Evolutionary conservation across 352 stramenopile genomes (phyloP), one percentile per base, ranked within the genome.

Genomic region (Elongisporangium anandrum): DNA sequence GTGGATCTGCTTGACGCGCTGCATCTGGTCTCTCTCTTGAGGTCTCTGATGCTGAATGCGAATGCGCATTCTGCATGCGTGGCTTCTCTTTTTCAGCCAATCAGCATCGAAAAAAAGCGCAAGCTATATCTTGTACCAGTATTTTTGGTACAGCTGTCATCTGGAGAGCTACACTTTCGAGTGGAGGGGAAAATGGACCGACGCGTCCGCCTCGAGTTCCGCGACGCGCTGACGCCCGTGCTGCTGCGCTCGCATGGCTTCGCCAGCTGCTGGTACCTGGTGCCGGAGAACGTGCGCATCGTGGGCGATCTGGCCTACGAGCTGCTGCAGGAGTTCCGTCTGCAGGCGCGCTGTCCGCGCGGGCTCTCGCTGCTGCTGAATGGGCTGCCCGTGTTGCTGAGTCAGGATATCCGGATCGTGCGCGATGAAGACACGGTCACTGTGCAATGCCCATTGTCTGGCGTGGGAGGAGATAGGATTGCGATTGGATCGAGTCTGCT

Each of bases 271-370:
- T 93, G 81, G 81, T 91, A 81, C 55, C 61, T 91, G 19, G 49
- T 93, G 9, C 76, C 84, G 13, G 47, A n/a, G 1, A 61, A 69
- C 8, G 70, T 56, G 23, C 72, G 71, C 51, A 50, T 88, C 15
- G 80, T 93, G 39, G 79, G 80, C 38, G 84, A 93, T 54, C 51
- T 93, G 61, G 56, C 75, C 54, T 63, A 87, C 52, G 70, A 69
- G 64, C 67, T 93, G 47, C 50, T 71, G 52, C 57, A 66, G 9
- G 81, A 90, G 52, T 93, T 93, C 65, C 75, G 63, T 26, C 66
- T 91, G 54, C 48, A 52, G 12, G 61, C 52, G 49, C 50, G 70
- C 17, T 91, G 79, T 57, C 75, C 81, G 0, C 41, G 60, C 6
- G 79, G 81, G 2, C 17, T 93, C 29, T 72, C 87, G 62, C 62